Conservation (phyloP, 345 rosid genomes). For the Eucalyptus pauciflora region DNA sequence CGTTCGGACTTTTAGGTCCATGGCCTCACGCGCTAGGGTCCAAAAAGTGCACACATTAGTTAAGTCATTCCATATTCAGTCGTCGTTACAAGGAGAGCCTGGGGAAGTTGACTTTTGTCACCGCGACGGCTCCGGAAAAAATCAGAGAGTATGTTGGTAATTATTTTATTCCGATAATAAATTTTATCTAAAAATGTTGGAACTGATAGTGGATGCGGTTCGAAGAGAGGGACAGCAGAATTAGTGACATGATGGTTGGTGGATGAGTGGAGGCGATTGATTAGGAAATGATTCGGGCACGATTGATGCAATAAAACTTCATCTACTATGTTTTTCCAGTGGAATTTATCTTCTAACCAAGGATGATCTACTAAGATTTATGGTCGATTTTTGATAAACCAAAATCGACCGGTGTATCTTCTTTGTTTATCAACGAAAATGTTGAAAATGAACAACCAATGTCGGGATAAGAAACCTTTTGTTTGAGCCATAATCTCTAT, state of each 20-base stretch:
- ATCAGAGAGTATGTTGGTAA: no score
- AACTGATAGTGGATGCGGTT: background rate
- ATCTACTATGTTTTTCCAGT: background rate
- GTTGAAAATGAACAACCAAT: background rate
- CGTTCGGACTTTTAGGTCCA: background rate
- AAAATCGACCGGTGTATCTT: fast-evolving
- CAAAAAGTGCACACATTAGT: background rate
- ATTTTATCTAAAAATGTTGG: background rate
- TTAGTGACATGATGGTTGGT: background rate
- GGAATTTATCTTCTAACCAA: background rate
- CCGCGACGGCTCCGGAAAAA: background rate
- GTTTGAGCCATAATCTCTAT: background rate
- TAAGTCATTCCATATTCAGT: background rate
- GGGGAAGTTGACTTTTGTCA: background rate
- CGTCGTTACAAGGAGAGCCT: background rate
- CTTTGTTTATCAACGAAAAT: background rate
- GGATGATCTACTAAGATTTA: background rate
- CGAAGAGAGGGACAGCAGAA: background rate
- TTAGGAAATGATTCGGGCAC: background rate
- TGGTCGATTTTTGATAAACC: background rate
- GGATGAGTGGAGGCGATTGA: background rate
- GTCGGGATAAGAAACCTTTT: background rate
- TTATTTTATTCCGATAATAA: no score
- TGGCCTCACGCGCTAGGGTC: background rate
- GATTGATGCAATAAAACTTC: background rate